A percentile compares a stretch with the other conserved stretches of the same genome.
These are phyloP conservation scores for Simmondsia chinensis DNA, from an alignment of 148 eudicot species.

Conservation along the genomic window DNA sequence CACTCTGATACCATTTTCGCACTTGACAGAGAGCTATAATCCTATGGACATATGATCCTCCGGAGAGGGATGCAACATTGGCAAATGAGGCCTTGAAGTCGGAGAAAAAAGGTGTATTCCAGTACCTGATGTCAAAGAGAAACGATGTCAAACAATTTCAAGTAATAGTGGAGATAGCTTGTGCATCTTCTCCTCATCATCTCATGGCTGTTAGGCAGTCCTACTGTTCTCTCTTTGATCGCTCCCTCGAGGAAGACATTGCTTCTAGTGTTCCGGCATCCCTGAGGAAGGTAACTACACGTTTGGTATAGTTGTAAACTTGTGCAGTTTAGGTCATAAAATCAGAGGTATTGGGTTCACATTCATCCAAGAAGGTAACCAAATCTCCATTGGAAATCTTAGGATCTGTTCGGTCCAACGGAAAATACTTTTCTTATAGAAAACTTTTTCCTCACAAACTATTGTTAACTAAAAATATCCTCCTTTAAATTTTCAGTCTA, in stretches of 20 bases:
- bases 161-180: conserved; percentile 66
- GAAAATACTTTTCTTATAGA: too few species aligned
- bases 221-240: conserved; percentile 49
- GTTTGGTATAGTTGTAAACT: too few species aligned
- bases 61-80: conserved; percentile 77
- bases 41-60: conserved; percentile 73
- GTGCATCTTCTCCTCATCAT: conserved; percentile 66
- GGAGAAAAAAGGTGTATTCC: conserved; percentile 26
- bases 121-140: conserved; percentile 28
- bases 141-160: conserved; percentile 44
- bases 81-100: conserved; percentile 48
- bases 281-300: conserved; percentile 72
- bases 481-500: too few species aligned
- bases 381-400: too few species aligned
- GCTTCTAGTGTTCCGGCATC: conserved; percentile 30
- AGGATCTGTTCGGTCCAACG: too few species aligned
- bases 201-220: conserved; percentile 58
- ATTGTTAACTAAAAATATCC: too few species aligned
- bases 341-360: too few species aligned
- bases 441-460: too few species aligned
- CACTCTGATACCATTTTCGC: not conserved
- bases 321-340: too few species aligned
- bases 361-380: too few species aligned
- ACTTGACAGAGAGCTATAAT: conserved; percentile 46
- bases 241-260: conserved; percentile 78